Conservation (phyloP, 257 asterid genomes). For the Scutellaria barbata region DNA sequence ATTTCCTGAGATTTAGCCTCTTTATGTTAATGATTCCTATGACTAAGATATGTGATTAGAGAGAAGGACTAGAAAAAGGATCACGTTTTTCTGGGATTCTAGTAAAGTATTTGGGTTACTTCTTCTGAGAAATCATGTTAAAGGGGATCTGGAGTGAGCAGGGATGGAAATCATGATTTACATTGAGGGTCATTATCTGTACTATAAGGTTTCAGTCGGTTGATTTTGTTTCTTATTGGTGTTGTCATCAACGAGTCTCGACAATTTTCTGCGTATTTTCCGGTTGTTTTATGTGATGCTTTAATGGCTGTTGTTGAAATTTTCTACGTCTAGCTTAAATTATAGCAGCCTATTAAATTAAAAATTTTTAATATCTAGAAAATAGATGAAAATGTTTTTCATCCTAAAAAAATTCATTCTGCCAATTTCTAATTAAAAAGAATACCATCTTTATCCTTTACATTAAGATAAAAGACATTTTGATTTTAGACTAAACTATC, state of each 20-base stretch:
- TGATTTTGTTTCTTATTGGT: slow-evolving; percentile 19
- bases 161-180: slow-evolving; percentile 22
- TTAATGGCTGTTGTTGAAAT: slow-evolving; percentile 23
- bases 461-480: neutral
- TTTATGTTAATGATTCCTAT: neutral
- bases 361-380: neutral
- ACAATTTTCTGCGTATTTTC: slow-evolving; percentile 23
- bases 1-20: slow-evolving; percentile 17
- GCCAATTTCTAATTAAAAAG: neutral
- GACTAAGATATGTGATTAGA: neutral
- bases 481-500: neutral
- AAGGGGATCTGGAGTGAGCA: slow-evolving; percentile 12
- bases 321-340: slow-evolving; percentile 2
- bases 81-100: neutral
- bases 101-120: neutral
- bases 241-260: slow-evolving; percentile 26
- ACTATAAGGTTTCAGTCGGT: slow-evolving; percentile 19
- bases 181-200: slow-evolving; percentile 14
- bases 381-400: slow-evolving; percentile 1
- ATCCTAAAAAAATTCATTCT: neutral
- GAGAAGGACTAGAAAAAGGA: neutral
- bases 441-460: neutral
- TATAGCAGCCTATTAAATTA: neutral
- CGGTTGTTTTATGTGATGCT: slow-evolving; percentile 22
- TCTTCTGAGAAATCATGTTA: slow-evolving; percentile 18